A percentile compares a stretch with the other conserved stretches of the same genome.
Evolutionary conservation across 345 rosid species (phyloP).

Genomic region (Brassica incana): DNA sequence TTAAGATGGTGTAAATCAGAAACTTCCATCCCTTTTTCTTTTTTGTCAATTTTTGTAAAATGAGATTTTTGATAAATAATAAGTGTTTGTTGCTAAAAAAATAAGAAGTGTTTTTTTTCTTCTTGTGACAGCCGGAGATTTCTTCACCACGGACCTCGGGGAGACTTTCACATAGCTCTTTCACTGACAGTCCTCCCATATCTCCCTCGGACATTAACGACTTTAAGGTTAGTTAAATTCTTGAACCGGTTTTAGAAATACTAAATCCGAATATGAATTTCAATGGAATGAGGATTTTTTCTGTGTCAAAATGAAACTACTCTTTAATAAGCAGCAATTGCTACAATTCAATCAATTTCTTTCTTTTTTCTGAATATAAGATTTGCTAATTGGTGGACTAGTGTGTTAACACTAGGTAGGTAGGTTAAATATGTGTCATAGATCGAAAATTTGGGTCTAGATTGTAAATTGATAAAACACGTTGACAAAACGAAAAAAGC

Average conservation of each 20-base stretch:
- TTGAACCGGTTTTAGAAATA: slow-evolving; percentile 14
- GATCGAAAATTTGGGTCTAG: slow-evolving; percentile 20
- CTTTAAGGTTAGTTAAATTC: slow-evolving; percentile 57
- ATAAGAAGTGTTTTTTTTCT: neutral
- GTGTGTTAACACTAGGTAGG: neutral
- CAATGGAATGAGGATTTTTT: neutral
- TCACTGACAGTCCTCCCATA: slow-evolving; percentile 97
- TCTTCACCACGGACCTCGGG: slow-evolving; percentile 86
- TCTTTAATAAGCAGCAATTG: neutral
- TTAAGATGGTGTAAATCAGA: neutral
- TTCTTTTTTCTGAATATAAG: neutral
- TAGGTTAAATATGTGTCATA: slow-evolving; percentile 11
- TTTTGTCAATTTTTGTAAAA: neutral
- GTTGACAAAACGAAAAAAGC: slow-evolving; percentile 38
- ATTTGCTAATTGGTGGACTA: neutral
- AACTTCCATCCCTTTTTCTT: neutral
- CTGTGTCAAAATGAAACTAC: neutral
- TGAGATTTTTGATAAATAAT: neutral
- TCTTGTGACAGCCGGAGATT: slow-evolving; percentile 35
- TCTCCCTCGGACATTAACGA: slow-evolving; percentile 94
- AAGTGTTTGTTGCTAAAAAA: too few species aligned
- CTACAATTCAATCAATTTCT: neutral
- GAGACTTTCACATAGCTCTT: slow-evolving; percentile 86
- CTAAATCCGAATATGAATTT: slow-evolving; percentile 3
- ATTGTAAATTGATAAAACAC: slow-evolving; percentile 26